These are phyloP conservation scores for Rauvolfia tetraphylla DNA, from an alignment of 257 asterid species.

Conservation along the genomic window DNA sequence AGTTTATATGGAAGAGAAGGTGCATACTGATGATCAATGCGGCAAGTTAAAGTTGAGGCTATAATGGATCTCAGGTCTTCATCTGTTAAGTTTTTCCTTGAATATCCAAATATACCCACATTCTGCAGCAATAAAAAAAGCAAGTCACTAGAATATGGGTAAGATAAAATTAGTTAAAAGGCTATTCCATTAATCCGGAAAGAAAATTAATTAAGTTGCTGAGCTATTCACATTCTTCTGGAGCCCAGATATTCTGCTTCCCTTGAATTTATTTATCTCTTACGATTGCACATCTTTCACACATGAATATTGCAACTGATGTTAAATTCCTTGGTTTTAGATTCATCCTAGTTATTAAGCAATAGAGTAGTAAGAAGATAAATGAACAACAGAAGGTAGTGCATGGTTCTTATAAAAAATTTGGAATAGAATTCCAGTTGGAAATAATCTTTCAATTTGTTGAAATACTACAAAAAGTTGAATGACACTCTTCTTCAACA, in stretches of 20 bases:
- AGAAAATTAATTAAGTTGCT: background rate
- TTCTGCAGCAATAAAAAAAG: conserved; percentile 30
- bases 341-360: background rate
- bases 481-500: background rate
- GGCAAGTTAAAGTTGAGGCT: conserved; percentile 51
- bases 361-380: background rate
- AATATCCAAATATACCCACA: conserved; percentile 42
- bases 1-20: conserved; percentile 11
- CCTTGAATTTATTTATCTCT: background rate
- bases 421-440: background rate
- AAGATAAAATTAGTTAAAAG: background rate
- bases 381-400: background rate
- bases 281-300: background rate
- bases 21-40: conserved; percentile 46
- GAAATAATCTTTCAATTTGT: background rate
- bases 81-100: conserved; percentile 38
- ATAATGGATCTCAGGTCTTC: conserved; percentile 41
- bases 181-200: background rate
- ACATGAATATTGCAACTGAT: background rate
- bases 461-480: background rate
- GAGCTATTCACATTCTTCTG: background rate
- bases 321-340: background rate
- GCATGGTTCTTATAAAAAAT: background rate
- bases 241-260: background rate
- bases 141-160: conserved; percentile 15